These are phyloP conservation scores for Puccinellia tenuiflora DNA, from an alignment of 176 grass and related monocot genomes.

Conservation along the genomic window DNA sequence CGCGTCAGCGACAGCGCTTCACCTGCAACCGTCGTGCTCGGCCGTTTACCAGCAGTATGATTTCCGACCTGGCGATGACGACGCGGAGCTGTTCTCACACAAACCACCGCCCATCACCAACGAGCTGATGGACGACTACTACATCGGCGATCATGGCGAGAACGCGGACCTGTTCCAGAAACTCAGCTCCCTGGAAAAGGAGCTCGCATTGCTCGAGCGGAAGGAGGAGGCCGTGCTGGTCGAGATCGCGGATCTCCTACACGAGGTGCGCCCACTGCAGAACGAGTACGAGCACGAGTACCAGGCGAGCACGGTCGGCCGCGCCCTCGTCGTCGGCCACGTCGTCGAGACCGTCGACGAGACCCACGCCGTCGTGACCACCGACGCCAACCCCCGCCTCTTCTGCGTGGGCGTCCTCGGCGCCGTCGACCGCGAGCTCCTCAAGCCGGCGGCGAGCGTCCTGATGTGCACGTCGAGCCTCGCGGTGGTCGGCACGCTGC, in stretches of 20 bases:
- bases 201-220: not conserved
- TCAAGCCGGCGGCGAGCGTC: constrained; percentile 8
- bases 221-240: not conserved
- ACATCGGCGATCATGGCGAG: not conserved
- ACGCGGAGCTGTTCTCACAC: not conserved
- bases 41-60: not conserved
- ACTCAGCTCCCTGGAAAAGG: not conserved
- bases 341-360: not conserved
- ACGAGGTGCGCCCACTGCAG: not conserved
- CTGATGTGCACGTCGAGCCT: not conserved
- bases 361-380: not conserved
- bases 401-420: not conserved
- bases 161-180: not conserved
- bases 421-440: not conserved
- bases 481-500: not conserved
- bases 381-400: fast-evolving
- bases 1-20: not conserved
- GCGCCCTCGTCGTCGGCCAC: not conserved
- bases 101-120: not conserved
- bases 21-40: not conserved
- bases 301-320: not conserved
- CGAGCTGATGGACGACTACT: not conserved
- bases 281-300: not conserved
- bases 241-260: not conserved
- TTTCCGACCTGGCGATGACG: not conserved